Evolutionary conservation across 768 basidiomycete genomes (phyloP).

Genomic region (Krasilnikovozyma curviuscula): DNA sequence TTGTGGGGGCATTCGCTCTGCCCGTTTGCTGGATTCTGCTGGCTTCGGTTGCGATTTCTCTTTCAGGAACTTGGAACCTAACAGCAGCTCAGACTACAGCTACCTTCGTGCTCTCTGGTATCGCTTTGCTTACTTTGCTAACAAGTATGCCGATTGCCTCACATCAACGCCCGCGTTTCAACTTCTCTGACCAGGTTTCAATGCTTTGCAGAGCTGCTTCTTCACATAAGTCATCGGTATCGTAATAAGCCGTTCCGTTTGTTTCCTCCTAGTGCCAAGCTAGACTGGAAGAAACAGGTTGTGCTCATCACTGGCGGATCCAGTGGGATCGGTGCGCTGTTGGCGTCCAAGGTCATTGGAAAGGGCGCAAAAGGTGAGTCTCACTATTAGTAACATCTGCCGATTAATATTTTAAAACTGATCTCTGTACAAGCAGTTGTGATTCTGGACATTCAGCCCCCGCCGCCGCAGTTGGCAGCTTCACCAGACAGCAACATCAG

Average conservation of each 20-base stretch:
- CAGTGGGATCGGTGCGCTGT: slow-evolving; percentile 69
- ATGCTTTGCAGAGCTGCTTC: slow-evolving; percentile 42
- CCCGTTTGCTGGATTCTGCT: too few species aligned
- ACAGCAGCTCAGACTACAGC: too few species aligned
- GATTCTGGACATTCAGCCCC: background rate
- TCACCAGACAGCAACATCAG: slow-evolving; percentile 46
- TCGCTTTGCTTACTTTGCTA: too few species aligned
- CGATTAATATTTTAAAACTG: slow-evolving; percentile 70
- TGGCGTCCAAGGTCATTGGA: too few species aligned
- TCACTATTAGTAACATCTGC: slow-evolving; percentile 59
- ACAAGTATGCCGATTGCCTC: too few species aligned
- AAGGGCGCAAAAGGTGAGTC: too few species aligned
- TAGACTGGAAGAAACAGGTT: slow-evolving; percentile 78
- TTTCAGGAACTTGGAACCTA: too few species aligned
- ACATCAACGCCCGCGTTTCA: too few species aligned
- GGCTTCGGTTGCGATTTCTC: too few species aligned
- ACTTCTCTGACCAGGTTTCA: too few species aligned
- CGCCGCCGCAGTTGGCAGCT: background rate
- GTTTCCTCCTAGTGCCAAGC: slow-evolving; percentile 38
- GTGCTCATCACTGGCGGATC: slow-evolving; percentile 81
- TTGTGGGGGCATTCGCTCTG: too few species aligned
- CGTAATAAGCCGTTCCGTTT: slow-evolving; percentile 48
- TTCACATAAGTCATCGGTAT: slow-evolving; percentile 52
- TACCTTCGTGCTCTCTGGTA: too few species aligned
- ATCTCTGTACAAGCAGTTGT: slow-evolving; percentile 27